phyloP scores from a whole-genome alignment of 495 filamentous ascomycete species.

The Massariosphaeria phaeospora region DNA sequence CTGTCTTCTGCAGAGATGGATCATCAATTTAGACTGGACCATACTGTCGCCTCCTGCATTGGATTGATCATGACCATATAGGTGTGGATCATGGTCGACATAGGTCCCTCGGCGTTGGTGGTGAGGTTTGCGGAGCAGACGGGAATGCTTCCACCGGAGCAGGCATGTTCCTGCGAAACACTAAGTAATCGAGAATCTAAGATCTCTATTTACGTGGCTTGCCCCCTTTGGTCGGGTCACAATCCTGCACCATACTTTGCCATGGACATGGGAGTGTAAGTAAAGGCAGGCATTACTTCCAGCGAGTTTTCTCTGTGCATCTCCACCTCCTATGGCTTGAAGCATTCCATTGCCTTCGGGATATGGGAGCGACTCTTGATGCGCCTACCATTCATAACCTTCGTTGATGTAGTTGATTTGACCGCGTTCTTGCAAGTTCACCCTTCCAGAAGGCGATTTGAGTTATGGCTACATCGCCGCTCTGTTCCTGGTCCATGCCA shows the following conservation, averaged over 20 bases:
- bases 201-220: conserved; percentile 15
- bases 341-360: no score
- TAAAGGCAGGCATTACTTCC: not conserved
- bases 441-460: not conserved
- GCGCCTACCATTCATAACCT: no score
- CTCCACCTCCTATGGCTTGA: no score
- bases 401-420: not conserved
- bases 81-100: conserved; percentile 8
- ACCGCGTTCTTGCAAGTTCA: not conserved
- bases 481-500: not conserved
- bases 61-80: conserved; percentile 23
- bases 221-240: not conserved
- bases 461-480: not conserved
- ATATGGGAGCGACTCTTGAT: no score
- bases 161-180: no score
- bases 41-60: conserved; percentile 12
- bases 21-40: conserved; percentile 24
- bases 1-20: conserved; percentile 4
- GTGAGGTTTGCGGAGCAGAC: conserved; percentile 21
- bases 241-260: conserved; percentile 1
- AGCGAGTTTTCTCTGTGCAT: no score
- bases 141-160: conserved; percentile 18
- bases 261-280: conserved; percentile 8
- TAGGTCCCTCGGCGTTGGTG: conserved; percentile 5
- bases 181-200: no score